phyloP scores from a whole-genome alignment of 2,329 filamentous ascomycete species.

The Claviceps sp. region DNA sequence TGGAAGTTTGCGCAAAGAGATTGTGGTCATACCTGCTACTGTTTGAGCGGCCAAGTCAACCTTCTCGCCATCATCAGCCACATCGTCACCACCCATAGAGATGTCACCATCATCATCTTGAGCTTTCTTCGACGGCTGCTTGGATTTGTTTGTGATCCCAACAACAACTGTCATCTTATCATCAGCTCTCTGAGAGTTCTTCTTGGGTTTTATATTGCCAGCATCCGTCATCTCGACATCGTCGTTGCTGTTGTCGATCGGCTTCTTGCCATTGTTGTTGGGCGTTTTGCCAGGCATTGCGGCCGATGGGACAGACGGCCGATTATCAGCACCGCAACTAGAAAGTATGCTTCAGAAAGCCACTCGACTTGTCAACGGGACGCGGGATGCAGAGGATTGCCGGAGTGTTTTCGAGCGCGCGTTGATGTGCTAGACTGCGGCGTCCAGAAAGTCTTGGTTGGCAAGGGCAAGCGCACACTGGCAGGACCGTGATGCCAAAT shows the following conservation, averaged over 20 bases:
- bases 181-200: constrained; percentile 50
- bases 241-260: constrained; percentile 49
- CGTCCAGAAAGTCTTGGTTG: constrained; percentile 1
- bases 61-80: constrained; percentile 40
- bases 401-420: not conserved
- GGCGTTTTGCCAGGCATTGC: constrained; percentile 62
- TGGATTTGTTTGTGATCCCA: constrained; percentile 53
- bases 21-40: constrained; percentile 37
- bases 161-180: constrained; percentile 75
- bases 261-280: constrained; percentile 57
- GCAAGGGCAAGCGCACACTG: constrained; percentile 4
- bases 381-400: not conserved
- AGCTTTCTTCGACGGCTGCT: constrained; percentile 41
- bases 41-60: constrained; percentile 48
- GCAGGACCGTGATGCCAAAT: not conserved
- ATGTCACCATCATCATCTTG: constrained; percentile 56
- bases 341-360: not conserved
- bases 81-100: constrained; percentile 51
- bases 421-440: constrained; percentile 3
- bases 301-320: constrained; percentile 6
- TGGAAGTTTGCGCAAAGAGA: not conserved
- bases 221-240: constrained; percentile 62
- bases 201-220: constrained; percentile 54
- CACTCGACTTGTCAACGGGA: not conserved
- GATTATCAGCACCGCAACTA: not conserved